Evolutionary conservation across 2,329 filamentous ascomycete genomes (phyloP).

Genomic region (Claviceps sp.): DNA sequence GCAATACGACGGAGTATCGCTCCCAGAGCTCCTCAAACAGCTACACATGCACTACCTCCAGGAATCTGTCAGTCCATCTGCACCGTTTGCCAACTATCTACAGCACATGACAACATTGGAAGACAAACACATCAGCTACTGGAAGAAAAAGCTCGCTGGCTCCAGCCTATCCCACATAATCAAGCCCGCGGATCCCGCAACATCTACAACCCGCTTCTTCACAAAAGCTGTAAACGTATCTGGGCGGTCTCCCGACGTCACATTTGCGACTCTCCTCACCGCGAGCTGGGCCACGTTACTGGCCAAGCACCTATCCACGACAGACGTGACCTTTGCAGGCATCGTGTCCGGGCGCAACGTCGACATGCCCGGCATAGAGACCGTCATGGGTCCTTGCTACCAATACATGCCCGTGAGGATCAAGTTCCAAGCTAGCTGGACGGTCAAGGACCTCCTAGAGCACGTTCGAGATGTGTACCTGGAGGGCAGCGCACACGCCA

Average conservation of each 20-base stretch:
- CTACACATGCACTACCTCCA: conserved; percentile 35
- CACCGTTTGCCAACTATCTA: conserved; percentile 33
- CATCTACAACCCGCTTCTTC: conserved; percentile 12
- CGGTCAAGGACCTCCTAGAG: conserved; percentile 10
- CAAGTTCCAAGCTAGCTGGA: conserved; percentile 12
- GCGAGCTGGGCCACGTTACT: conserved; percentile 15
- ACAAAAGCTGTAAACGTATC: conserved; percentile 14
- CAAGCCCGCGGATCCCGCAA: conserved; percentile 5
- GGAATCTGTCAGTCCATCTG: conserved; percentile 16
- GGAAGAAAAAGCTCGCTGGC: conserved; percentile 42
- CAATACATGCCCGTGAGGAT: conserved; percentile 18
- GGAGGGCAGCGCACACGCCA: conserved; percentile 13
- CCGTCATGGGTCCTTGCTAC: conserved; percentile 16
- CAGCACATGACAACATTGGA: conserved; percentile 27
- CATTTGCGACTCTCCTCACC: conserved; percentile 14
- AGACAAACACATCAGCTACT: conserved; percentile 39
- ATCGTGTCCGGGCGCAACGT: conserved; percentile 16
- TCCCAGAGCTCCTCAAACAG: conserved; percentile 39
- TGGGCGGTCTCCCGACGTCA: conserved; percentile 12
- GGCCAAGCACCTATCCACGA: conserved; percentile 9
- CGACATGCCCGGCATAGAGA: conserved; percentile 11
- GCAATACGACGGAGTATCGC: neutral
- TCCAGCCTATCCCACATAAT: conserved; percentile 31
- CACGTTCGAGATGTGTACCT: conserved; percentile 12
- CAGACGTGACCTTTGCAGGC: conserved; percentile 15